Percentiles rank a stretch among this genome's conserved stretches.
Evolutionary conservation across 2,329 filamentous ascomycete species (phyloP).

Genomic region (Cladosporium sp.): DNA sequence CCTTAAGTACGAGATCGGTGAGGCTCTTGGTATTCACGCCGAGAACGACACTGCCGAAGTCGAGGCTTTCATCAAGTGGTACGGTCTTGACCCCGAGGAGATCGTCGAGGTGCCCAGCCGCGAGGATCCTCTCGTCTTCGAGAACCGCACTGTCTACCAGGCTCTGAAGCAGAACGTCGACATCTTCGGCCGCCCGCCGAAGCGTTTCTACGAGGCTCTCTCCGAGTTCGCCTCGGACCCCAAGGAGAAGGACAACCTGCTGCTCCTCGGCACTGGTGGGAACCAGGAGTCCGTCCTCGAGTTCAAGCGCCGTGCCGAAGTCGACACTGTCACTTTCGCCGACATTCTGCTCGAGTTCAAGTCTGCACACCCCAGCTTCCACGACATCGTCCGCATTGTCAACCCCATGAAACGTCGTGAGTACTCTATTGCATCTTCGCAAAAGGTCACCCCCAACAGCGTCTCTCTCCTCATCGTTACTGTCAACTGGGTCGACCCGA

Average conservation of each 20-base stretch:
- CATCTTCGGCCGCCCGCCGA: slow-evolving; percentile 93
- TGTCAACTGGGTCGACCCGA: slow-evolving; percentile 87
- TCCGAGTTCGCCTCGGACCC: slow-evolving; percentile 81
- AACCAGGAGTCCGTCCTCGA: slow-evolving; percentile 72
- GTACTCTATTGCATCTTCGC: slow-evolving; percentile 97
- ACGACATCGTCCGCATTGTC: slow-evolving; percentile 83
- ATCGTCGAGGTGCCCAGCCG: slow-evolving; percentile 88
- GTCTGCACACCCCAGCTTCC: slow-evolving; percentile 82
- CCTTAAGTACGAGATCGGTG: slow-evolving; percentile 92
- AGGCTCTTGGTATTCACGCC: slow-evolving; percentile 92
- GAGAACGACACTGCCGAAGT: slow-evolving; percentile 83
- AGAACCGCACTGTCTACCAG: slow-evolving; percentile 91
- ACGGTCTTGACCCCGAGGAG: slow-evolving; percentile 75
- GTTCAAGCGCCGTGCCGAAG: slow-evolving; percentile 86
- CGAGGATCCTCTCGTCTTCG: slow-evolving; percentile 67
- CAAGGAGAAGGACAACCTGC: slow-evolving; percentile 73
- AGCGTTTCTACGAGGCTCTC: slow-evolving; percentile 94
- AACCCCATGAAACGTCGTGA: slow-evolving; percentile 91
- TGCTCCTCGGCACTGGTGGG: slow-evolving; percentile 60
- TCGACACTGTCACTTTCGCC: slow-evolving; percentile 86
- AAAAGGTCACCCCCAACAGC: slow-evolving; percentile 85
- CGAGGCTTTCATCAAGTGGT: slow-evolving; percentile 80
- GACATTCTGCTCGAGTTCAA: slow-evolving; percentile 86
- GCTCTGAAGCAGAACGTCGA: slow-evolving; percentile 88
- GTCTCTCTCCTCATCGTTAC: slow-evolving; percentile 96